A percentile compares a stretch with the other conserved stretches of the same genome.
These are phyloP conservation scores for Shiraia sp. DNA, from an alignment of 2,329 filamentous ascomycete species.

Conservation along the genomic window DNA sequence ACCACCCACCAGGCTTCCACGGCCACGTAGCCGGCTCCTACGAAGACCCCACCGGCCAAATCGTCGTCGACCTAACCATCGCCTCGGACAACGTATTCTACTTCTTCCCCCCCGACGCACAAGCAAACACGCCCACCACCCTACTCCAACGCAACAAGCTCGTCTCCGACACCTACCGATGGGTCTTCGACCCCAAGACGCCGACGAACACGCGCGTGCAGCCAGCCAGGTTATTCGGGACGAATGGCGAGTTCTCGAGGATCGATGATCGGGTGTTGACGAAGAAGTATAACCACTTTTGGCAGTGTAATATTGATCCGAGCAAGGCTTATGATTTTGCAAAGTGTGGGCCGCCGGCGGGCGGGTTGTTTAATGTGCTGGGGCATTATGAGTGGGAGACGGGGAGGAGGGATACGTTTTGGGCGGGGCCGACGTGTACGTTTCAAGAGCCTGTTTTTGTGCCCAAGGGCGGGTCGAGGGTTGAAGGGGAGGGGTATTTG, in stretches of 20 bases:
- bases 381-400: conserved; percentile 39
- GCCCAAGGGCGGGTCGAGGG: conserved; percentile 45
- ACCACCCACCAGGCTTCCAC: conserved; percentile 37
- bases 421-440: conserved; percentile 45
- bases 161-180: conserved; percentile 43
- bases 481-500: conserved; percentile 56
- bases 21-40: conserved; percentile 50
- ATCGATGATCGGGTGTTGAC: conserved; percentile 52
- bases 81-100: conserved; percentile 50
- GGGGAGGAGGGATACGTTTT: conserved; percentile 38
- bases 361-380: conserved; percentile 39
- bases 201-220: conserved; percentile 33
- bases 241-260: conserved; percentile 50
- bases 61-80: conserved; percentile 45
- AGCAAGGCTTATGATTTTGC: conserved; percentile 33
- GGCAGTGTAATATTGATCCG: conserved; percentile 46
- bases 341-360: conserved; percentile 38
- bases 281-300: conserved; percentile 46
- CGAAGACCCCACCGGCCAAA: conserved; percentile 44
- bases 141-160: conserved; percentile 50
- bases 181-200: conserved; percentile 44
- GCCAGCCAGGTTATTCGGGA: conserved; percentile 39
- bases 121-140: conserved; percentile 32
- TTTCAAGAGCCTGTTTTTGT: conserved; percentile 61
- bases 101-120: conserved; percentile 47